Evolutionary conservation across 345 rosid species (phyloP).

Genomic region (Gynandropsis gynandra): DNA sequence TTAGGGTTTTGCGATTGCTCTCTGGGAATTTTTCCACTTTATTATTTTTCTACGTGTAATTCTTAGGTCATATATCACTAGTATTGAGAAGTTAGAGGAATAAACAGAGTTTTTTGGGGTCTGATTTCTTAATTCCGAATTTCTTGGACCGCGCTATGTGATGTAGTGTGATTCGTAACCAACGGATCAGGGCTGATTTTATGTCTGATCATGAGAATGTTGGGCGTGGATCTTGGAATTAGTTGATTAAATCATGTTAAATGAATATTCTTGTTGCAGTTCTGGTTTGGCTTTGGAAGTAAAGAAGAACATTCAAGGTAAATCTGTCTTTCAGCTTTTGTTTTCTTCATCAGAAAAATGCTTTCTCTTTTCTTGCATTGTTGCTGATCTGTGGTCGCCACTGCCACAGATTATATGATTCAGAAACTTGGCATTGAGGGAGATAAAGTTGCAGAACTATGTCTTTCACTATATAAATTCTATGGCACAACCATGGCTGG

Average conservation of each 20-base stretch:
- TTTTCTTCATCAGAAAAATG: conserved; percentile 10
- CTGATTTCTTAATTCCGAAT: neutral
- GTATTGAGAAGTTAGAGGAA: neutral
- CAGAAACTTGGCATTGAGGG: conserved; percentile 56
- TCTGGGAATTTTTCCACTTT: neutral
- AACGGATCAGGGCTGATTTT: neutral
- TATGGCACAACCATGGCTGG: conserved; percentile 99
- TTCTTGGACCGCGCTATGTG: conserved; percentile 2
- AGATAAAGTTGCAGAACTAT: conserved; percentile 53
- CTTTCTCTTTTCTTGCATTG: neutral
- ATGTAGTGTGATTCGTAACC: conserved; percentile 8
- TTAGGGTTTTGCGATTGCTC: conserved; percentile 1
- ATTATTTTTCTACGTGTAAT: no score
- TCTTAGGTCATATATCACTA: no score
- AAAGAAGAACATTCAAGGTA: conserved; percentile 73
- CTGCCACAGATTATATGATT: conserved; percentile 61
- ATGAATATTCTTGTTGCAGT: conserved; percentile 29
- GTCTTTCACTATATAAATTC: conserved; percentile 57
- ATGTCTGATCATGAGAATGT: conserved; percentile 32
- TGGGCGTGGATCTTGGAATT: conserved; percentile 18
- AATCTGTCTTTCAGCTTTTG: neutral
- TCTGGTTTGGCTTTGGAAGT: conserved; percentile 58
- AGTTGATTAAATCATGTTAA: no score
- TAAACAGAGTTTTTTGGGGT: neutral
- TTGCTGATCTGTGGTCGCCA: conserved; percentile 10